phyloP scores from a whole-genome alignment of 305 asterid species.

The Fraxinus greggii region DNA sequence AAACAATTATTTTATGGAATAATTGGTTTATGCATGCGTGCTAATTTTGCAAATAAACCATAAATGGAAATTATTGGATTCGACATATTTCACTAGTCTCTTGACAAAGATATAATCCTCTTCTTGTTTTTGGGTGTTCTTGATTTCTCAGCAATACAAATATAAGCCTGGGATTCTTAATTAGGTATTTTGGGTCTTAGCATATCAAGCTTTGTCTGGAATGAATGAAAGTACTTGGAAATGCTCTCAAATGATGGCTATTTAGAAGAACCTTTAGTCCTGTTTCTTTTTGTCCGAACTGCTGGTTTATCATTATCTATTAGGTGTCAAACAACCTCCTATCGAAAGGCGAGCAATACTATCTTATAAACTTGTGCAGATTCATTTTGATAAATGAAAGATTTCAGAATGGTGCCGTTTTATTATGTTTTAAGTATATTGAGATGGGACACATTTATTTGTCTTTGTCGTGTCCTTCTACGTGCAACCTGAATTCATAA shows the following conservation, averaged over 20 bases:
- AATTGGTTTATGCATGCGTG: not conserved
- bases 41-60: not conserved
- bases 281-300: not conserved
- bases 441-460: too few species aligned
- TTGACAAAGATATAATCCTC: not conserved
- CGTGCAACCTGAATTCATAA: too few species aligned
- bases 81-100: not conserved
- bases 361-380: too few species aligned
- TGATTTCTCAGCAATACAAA: not conserved
- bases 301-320: not conserved
- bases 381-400: too few species aligned
- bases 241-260: not conserved
- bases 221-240: not conserved
- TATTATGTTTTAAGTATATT: too few species aligned
- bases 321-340: not conserved
- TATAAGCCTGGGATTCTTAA: not conserved
- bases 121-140: not conserved
- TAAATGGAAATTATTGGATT: not conserved
- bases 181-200: not conserved
- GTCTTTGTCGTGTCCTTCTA: too few species aligned
- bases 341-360: too few species aligned
- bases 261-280: not conserved
- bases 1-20: not conserved
- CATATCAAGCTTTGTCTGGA: not conserved
- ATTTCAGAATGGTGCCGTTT: too few species aligned